These are phyloP conservation scores for Dendrobium catenatum DNA, from an alignment of 106 monocot genomes.

Conservation along the genomic window DNA sequence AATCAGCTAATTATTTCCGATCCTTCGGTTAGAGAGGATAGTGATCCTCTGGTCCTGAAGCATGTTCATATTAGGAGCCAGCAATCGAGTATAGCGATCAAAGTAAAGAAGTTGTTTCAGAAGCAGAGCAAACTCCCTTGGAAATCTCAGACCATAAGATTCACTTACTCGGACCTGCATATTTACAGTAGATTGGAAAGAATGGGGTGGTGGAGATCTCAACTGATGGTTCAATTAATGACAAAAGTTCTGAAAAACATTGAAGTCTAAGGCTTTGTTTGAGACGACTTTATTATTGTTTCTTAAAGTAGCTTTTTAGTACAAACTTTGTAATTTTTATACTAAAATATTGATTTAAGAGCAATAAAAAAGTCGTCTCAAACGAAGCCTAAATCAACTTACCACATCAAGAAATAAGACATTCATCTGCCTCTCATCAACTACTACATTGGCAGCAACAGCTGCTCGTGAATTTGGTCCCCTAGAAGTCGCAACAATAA, in stretches of 20 bases:
- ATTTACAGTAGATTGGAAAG: not conserved
- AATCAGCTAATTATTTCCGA: not conserved
- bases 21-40: slow-evolving; percentile 42
- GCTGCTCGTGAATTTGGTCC: slow-evolving; percentile 56
- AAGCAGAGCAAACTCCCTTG: slow-evolving; percentile 87
- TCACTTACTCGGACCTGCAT: slow-evolving; percentile 83
- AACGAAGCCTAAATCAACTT: slow-evolving; percentile 6
- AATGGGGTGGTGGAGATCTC: too few relatives aligned
- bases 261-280: too few relatives aligned
- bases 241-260: too few relatives aligned
- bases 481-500: slow-evolving; percentile 73
- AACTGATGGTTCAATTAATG: too few relatives aligned
- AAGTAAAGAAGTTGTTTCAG: slow-evolving; percentile 94
- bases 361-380: too few relatives aligned
- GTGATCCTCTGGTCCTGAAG: slow-evolving; percentile 78
- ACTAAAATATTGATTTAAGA: too few relatives aligned
- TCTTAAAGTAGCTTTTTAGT: too few relatives aligned
- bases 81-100: slow-evolving; percentile 78
- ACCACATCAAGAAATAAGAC: slow-evolving; percentile 93
- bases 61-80: slow-evolving; percentile 92
- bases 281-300: too few relatives aligned
- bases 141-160: slow-evolving; percentile 84
- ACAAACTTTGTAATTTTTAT: too few relatives aligned
- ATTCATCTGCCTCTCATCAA: slow-evolving; percentile 94
- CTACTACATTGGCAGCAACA: slow-evolving; percentile 73